Percentiles rank a stretch among this genome's conserved stretches.
phyloP scores from a whole-genome alignment of 192 early-diverging fungal genomes.

The Geranomyces michiganensis region DNA sequence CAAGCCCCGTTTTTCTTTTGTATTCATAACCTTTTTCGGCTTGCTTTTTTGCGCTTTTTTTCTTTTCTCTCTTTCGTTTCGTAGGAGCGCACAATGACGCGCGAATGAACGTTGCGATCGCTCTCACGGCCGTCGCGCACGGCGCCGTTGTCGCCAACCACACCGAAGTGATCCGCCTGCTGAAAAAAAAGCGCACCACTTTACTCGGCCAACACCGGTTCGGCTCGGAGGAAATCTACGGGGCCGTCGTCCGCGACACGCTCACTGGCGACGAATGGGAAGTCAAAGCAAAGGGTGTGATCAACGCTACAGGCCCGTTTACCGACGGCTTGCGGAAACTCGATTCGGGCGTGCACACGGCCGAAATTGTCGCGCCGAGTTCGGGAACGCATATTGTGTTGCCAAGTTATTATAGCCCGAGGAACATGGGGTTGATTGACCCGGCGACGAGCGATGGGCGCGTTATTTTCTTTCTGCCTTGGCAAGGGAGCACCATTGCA shows the following conservation, averaged over 20 bases:
- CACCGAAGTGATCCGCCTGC: conserved; percentile 79
- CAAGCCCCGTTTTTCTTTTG: no score
- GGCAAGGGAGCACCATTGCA: conserved; percentile 95
- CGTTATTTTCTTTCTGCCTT: conserved; percentile 97
- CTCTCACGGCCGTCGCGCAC: conserved; percentile 84
- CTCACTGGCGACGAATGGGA: conserved; percentile 86
- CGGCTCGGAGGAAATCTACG: conserved; percentile 69
- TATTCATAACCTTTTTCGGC: no score
- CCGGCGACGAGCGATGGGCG: conserved; percentile 92
- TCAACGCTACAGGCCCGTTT: conserved; percentile 89
- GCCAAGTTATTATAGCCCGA: conserved; percentile 92
- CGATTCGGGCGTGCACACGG: conserved; percentile 69
- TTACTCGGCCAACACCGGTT: conserved; percentile 39
- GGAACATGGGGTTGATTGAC: conserved; percentile 94
- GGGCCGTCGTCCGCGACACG: conserved; percentile 80
- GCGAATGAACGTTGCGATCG: conserved; percentile 93
- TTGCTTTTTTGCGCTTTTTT: neutral
- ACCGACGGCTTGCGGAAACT: conserved; percentile 88
- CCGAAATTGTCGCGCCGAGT: conserved; percentile 89
- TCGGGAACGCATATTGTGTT: conserved; percentile 94
- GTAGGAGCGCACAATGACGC: conserved; percentile 95
- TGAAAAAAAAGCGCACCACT: conserved; percentile 64
- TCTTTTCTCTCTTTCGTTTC: neutral
- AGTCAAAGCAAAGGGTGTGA: conserved; percentile 87
- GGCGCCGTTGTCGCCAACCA: conserved; percentile 95